These are phyloP conservation scores for Yamadazyma kitorensis DNA, from an alignment of 805 yeast species.

Conservation along the genomic window DNA sequence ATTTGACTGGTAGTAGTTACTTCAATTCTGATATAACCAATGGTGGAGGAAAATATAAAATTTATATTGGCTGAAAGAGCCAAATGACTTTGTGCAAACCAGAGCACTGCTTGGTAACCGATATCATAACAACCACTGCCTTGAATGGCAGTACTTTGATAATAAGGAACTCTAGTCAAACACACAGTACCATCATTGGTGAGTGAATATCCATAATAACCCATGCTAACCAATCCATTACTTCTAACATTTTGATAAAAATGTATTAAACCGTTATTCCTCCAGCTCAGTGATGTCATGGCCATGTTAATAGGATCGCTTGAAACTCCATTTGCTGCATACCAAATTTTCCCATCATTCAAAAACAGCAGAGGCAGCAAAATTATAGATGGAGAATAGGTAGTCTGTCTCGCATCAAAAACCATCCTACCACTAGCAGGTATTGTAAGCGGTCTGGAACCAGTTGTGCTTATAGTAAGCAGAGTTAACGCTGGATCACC, in stretches of 20 bases:
- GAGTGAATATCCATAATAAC: slow-evolving; percentile 11
- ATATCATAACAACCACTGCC: slow-evolving; percentile 27
- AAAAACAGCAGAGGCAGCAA: slow-evolving; percentile 9
- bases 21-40: slow-evolving; percentile 17
- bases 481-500: not conserved
- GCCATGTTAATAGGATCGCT: slow-evolving; percentile 12
- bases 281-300: slow-evolving; percentile 9
- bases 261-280: slow-evolving; percentile 14
- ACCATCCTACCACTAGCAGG: not conserved
- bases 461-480: not conserved
- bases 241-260: slow-evolving; percentile 11
- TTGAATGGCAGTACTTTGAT: slow-evolving; percentile 18
- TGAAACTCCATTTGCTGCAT: slow-evolving; percentile 17
- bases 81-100: slow-evolving; percentile 6
- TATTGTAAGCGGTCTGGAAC: no score
- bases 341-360: slow-evolving; percentile 22
- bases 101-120: slow-evolving; percentile 16
- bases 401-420: slow-evolving; percentile 1
- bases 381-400: slow-evolving; percentile 1
- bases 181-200: slow-evolving; percentile 27
- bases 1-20: slow-evolving; percentile 15
- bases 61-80: slow-evolving; percentile 15
- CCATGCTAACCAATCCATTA: slow-evolving; percentile 11
- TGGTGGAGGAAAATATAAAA: slow-evolving; percentile 16
- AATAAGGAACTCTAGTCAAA: slow-evolving; percentile 19